phyloP scores from a whole-genome alignment of 306 rosid species.

The Cicer bijugum region DNA sequence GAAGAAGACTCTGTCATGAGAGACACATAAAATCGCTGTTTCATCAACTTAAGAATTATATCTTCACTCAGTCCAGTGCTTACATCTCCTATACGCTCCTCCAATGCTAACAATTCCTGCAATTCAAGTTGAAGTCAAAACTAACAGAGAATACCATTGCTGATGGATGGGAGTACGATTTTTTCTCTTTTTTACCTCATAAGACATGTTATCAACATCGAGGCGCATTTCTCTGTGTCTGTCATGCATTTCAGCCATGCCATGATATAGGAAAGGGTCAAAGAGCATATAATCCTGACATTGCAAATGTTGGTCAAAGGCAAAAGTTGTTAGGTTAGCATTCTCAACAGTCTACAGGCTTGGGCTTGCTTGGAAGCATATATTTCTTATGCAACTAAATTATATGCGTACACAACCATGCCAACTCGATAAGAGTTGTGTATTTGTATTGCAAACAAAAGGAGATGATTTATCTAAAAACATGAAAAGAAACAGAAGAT shows the following conservation, averaged over 20 bases:
- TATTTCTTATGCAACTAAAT: constrained; percentile 4
- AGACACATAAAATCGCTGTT: constrained; percentile 49
- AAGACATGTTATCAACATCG: constrained; percentile 93
- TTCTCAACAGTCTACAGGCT: constrained; percentile 41
- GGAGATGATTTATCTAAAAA: neutral
- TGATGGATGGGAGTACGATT: constrained; percentile 33
- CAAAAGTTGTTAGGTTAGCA: constrained; percentile 20
- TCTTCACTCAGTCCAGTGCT: constrained; percentile 79
- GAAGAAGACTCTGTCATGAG: constrained; percentile 46
- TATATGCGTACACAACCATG: constrained; percentile 7
- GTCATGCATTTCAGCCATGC: constrained; percentile 84
- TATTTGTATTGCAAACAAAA: neutral
- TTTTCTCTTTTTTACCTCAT: constrained; percentile 66
- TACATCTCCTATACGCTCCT: constrained; percentile 85
- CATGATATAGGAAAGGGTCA: constrained; percentile 78
- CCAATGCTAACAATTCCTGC: constrained; percentile 88
- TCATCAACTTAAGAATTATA: constrained; percentile 60
- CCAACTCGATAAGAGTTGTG: constrained; percentile 10
- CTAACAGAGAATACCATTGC: constrained; percentile 32
- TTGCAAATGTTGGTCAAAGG: constrained; percentile 40
- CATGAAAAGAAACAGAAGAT: constrained; percentile 2
- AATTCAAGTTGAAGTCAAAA: constrained; percentile 45
- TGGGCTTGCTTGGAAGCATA: constrained; percentile 35
- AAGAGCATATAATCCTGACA: constrained; percentile 78
- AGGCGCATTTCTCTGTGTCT: constrained; percentile 96